Percentiles rank a stretch among this genome's conserved stretches.
Evolutionary conservation across 148 eudicot genomes (phyloP).

Genomic region (Fagopyrum esculentum): DNA sequence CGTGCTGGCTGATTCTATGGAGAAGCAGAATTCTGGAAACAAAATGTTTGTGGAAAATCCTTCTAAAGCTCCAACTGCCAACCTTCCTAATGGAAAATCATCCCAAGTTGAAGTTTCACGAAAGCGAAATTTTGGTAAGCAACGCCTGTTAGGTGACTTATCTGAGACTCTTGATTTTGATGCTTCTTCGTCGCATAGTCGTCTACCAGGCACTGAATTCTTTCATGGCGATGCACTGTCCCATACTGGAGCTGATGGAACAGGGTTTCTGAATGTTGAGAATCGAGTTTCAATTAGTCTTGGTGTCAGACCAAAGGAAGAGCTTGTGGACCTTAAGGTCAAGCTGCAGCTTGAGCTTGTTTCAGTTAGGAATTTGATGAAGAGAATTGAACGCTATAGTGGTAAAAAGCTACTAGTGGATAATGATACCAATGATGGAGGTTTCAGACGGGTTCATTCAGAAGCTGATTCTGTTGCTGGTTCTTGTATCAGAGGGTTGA

Average conservation of each 20-base stretch:
- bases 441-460: constrained; percentile 39
- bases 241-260: constrained; percentile 28
- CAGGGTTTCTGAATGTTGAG: constrained; percentile 35
- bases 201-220: constrained; percentile 8
- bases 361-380: constrained; percentile 57
- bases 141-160: constrained; percentile 17
- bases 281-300: constrained; percentile 52
- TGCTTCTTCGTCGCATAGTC: constrained; percentile 31
- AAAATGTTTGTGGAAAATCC: not conserved
- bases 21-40: constrained; percentile 1
- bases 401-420: constrained; percentile 15
- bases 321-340: constrained; percentile 53
- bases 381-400: constrained; percentile 47
- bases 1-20: not conserved
- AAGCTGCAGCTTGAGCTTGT: constrained; percentile 69
- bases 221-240: constrained; percentile 15
- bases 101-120: constrained; percentile 17
- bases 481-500: constrained; percentile 29
- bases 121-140: constrained; percentile 23
- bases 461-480: constrained; percentile 41
- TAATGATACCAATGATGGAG: constrained; percentile 23
- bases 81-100: constrained; percentile 10
- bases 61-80: constrained; percentile 35
- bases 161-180: constrained; percentile 23
- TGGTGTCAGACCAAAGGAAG: constrained; percentile 57